phyloP scores from a whole-genome alignment of 768 basidiomycete species.

The Dioszegia aurantiaca region DNA sequence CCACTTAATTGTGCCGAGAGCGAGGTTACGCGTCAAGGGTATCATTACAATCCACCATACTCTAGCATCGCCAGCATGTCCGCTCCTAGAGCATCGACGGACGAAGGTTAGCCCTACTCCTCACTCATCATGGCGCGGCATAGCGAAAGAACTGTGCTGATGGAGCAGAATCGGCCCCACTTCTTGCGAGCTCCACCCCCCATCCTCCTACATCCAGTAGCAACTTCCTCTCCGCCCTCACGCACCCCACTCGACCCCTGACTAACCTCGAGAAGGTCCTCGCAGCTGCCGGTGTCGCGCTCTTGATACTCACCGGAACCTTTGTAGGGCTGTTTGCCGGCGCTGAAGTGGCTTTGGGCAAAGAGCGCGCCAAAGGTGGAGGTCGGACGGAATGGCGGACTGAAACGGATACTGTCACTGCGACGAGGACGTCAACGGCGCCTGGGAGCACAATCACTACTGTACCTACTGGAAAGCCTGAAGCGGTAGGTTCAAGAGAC shows the following conservation, averaged over 20 bases:
- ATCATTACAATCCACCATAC: no score
- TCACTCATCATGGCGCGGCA: background rate
- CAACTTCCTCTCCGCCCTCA: constrained; percentile 29
- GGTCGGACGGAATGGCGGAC: constrained; percentile 18
- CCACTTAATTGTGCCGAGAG: no score
- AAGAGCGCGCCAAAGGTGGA: constrained; percentile 26
- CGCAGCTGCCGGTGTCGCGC: constrained; percentile 67
- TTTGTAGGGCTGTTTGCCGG: constrained; percentile 94
- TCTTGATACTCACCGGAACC: constrained; percentile 77
- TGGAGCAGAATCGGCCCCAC: constrained; percentile 47
- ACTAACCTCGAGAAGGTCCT: constrained; percentile 81
- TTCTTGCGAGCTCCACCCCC: constrained; percentile 33
- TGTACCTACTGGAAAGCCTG: constrained; percentile 46
- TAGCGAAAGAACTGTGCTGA: no score
- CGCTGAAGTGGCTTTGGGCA: constrained; percentile 70
- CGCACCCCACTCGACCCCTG: constrained; percentile 55
- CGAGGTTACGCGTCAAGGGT: no score
- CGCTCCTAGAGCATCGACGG: constrained; percentile 48
- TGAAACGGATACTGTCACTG: constrained; percentile 38
- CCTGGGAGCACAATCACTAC: constrained; percentile 52
- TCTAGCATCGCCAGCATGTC: no score
- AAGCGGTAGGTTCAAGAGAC: constrained; percentile 19
- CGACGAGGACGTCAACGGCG: constrained; percentile 53
- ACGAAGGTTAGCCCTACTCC: constrained; percentile 38
- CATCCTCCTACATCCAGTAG: constrained; percentile 5